phyloP scores from a whole-genome alignment of 768 basidiomycete genomes.

The Amanita pallidorosea region DNA sequence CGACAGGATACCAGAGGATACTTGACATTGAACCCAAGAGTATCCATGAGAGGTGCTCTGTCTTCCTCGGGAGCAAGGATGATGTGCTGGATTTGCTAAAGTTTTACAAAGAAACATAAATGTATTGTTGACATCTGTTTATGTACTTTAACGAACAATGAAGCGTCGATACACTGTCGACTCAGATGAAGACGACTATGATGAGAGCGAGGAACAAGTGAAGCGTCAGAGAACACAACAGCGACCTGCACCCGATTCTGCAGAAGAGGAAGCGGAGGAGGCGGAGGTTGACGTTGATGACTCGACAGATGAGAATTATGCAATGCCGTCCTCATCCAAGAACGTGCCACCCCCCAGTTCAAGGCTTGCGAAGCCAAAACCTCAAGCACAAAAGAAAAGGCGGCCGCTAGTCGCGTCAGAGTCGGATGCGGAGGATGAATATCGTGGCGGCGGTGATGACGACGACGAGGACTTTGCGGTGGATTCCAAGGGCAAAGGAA shows the following conservation, averaged over 20 bases:
- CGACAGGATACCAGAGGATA: conserved; percentile 89
- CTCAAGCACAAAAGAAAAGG: not conserved
- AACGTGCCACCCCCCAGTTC: not conserved
- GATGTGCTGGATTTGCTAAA: conserved; percentile 86
- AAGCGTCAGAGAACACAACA: conserved; percentile 2
- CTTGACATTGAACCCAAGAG: conserved; percentile 77
- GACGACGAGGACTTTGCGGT: conserved; percentile 10
- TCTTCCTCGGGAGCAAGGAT: conserved; percentile 89
- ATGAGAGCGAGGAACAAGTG: conserved; percentile 5
- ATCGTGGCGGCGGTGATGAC: conserved; percentile 8
- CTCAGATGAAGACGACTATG: conserved; percentile 17
- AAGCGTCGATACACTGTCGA: conserved; percentile 18
- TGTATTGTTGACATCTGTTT: conserved; percentile 1
- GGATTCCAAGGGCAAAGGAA: conserved; percentile 21
- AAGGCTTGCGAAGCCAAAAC: not conserved
- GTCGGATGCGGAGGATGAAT: conserved; percentile 13
- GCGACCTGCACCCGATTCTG: not conserved
- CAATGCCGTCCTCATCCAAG: not conserved
- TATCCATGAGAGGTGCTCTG: conserved; percentile 89
- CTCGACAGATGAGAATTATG: conserved; percentile 8
- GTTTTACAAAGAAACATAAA: conserved; percentile 53
- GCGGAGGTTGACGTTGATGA: conserved; percentile 12
- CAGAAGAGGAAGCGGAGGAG: conserved; percentile 8
- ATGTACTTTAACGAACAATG: conserved; percentile 11
- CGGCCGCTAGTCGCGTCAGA: conserved; percentile 10